Percentiles rank a stretch among this genome's conserved stretches.
Evolutionary conservation across 176 grass and related monocot species (phyloP).

Genomic region (Rhynchospora tenuis): DNA sequence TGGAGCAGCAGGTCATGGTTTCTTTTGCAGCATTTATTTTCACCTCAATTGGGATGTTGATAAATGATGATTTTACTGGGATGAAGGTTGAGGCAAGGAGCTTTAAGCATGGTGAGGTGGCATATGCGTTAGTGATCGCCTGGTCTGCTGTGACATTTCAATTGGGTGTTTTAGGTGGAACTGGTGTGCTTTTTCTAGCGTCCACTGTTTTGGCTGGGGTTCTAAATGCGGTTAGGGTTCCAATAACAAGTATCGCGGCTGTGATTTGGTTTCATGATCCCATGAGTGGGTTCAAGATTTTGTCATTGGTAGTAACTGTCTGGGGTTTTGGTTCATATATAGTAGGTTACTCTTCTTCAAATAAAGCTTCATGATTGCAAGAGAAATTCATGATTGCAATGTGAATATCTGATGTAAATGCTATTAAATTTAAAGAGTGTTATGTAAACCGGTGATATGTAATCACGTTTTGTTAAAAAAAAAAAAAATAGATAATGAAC

Average conservation of each 20-base stretch:
- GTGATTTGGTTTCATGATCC: slow-evolving; percentile 83
- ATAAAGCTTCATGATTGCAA: not conserved
- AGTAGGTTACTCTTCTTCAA: slow-evolving; percentile 40
- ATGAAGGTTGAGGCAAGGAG: slow-evolving; percentile 46
- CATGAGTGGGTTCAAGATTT: slow-evolving; percentile 89
- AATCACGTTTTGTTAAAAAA: no score
- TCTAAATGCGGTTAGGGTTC: slow-evolving; percentile 83
- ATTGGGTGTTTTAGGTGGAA: slow-evolving; percentile 66
- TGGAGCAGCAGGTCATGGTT: slow-evolving; percentile 90
- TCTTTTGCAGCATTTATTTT: slow-evolving; percentile 62
- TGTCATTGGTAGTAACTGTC: slow-evolving; percentile 70
- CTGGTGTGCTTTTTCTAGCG: slow-evolving; percentile 67
- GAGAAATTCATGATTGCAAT: not conserved
- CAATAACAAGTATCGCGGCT: slow-evolving; percentile 66
- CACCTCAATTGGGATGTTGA: slow-evolving; percentile 54
- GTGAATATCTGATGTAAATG: not conserved
- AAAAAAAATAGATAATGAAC: no score
- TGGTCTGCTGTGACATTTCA: slow-evolving; percentile 81
- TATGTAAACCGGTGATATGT: no score
- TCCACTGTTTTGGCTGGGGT: slow-evolving; percentile 88
- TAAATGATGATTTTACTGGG: slow-evolving; percentile 41
- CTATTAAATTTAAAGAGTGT: no score
- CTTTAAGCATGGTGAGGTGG: slow-evolving; percentile 37
- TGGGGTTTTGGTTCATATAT: slow-evolving; percentile 87
- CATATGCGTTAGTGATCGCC: slow-evolving; percentile 53